Percentiles rank a stretch among this genome's conserved stretches.
phyloP scores from a whole-genome alignment of 352 stramenopile species.

The Pythium plurisporium region DNA sequence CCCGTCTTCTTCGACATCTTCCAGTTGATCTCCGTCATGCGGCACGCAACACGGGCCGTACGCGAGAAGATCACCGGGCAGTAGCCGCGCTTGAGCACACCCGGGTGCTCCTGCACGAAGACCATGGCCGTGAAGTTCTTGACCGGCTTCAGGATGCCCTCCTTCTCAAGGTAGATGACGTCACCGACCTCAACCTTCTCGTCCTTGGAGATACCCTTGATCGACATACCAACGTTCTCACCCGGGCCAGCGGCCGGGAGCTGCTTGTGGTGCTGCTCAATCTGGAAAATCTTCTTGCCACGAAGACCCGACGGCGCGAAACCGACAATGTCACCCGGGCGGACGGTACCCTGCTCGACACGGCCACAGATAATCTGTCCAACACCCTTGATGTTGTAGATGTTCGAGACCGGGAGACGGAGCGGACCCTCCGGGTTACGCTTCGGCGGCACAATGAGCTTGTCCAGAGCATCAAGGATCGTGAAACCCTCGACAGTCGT shows the following conservation, averaged over 20 bases:
- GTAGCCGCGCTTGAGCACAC: constrained; percentile 73
- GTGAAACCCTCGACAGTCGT: constrained; percentile 35
- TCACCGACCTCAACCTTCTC: constrained; percentile 64
- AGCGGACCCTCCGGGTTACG: constrained; percentile 49
- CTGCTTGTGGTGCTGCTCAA: constrained; percentile 80
- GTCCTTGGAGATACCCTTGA: constrained; percentile 77
- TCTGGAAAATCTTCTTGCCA: constrained; percentile 70
- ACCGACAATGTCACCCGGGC: constrained; percentile 58
- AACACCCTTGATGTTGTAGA: constrained; percentile 86
- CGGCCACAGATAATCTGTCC: constrained; percentile 71
- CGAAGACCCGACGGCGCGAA: constrained; percentile 56
- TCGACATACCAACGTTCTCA: constrained; percentile 79
- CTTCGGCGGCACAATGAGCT: constrained; percentile 45
- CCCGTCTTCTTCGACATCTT: constrained; percentile 85
- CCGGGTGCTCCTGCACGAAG: constrained; percentile 72
- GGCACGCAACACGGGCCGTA: constrained; percentile 79
- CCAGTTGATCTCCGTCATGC: constrained; percentile 80
- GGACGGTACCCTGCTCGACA: constrained; percentile 65
- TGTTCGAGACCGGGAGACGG: constrained; percentile 71
- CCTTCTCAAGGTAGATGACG: constrained; percentile 36
- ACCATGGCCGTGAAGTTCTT: constrained; percentile 76
- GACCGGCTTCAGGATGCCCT: constrained; percentile 38
- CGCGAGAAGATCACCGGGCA: constrained; percentile 73
- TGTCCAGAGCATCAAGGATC: constrained; percentile 61
- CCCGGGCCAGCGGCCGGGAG: constrained; percentile 52